Conservation (phyloP, 306 rosid genomes). For the Senna siamea region DNA sequence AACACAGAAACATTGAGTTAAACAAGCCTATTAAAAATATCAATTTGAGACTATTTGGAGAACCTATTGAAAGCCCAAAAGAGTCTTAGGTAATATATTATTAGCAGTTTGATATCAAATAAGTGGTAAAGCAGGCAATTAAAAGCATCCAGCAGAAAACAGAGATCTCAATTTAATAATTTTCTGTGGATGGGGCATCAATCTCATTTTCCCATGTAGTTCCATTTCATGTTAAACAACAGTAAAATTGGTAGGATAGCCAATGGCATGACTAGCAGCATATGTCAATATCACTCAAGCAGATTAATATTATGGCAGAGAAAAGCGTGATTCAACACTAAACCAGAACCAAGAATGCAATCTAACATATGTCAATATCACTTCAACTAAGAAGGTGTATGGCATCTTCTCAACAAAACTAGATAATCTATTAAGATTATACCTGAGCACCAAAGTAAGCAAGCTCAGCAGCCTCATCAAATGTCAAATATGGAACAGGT, state of each 20-base stretch:
- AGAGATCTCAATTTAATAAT: slow-evolving; percentile 25
- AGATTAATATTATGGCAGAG: slow-evolving; percentile 11
- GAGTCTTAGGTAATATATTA: neutral
- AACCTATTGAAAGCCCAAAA: slow-evolving; percentile 15
- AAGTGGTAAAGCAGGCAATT: slow-evolving; percentile 9
- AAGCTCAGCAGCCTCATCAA: slow-evolving; percentile 98
- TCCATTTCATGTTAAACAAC: slow-evolving; percentile 17
- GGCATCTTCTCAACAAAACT: slow-evolving; percentile 35
- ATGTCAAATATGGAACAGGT: slow-evolving; percentile 92
- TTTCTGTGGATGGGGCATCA: slow-evolving; percentile 1
- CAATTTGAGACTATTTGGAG: slow-evolving; percentile 18
- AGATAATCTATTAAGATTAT: slow-evolving; percentile 32
- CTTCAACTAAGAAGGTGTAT: too few relatives aligned
- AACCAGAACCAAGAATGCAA: slow-evolving; percentile 24
- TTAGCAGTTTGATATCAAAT: neutral
- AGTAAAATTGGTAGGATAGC: slow-evolving; percentile 1
- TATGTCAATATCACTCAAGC: slow-evolving; percentile 7
- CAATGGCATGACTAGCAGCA: slow-evolving; percentile 13
- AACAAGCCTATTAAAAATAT: slow-evolving; percentile 1
- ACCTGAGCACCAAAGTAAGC: slow-evolving; percentile 99
- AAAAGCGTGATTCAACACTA: slow-evolving; percentile 26
- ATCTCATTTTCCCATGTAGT: slow-evolving; percentile 17
- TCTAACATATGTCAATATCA: neutral
- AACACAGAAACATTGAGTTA: slow-evolving; percentile 18
- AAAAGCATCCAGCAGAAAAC: slow-evolving; percentile 20